These are phyloP conservation scores for Fusarium sp. DNA, from an alignment of 2,329 filamentous ascomycete species.

Conservation along the genomic window DNA sequence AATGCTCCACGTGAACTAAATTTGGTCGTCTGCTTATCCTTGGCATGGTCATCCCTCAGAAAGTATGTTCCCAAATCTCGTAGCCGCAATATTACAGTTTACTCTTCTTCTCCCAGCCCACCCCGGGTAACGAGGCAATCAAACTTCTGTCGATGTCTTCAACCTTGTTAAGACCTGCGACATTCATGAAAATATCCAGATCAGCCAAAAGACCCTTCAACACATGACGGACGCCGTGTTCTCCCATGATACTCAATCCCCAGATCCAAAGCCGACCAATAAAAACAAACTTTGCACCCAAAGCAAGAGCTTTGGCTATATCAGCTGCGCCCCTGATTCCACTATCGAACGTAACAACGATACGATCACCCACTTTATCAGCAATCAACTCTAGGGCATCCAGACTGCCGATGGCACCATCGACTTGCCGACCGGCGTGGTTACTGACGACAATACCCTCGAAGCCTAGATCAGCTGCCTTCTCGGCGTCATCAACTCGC, in stretches of 20 bases:
- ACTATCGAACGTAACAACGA: constrained; percentile 24
- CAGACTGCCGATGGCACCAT: constrained; percentile 12
- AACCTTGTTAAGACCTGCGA: constrained; percentile 4
- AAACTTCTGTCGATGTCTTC: constrained; percentile 10
- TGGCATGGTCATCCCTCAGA: no score
- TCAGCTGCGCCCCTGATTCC: constrained; percentile 27
- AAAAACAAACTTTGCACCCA: constrained; percentile 31
- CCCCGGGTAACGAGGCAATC: neutral
- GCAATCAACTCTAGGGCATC: constrained; percentile 13
- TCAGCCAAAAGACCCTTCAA: constrained; percentile 13
- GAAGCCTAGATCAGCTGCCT: constrained; percentile 15
- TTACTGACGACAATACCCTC: constrained; percentile 14
- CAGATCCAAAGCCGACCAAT: constrained; percentile 23
- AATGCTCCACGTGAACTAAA: no score
- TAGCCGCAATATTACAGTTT: neutral
- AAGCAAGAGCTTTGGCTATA: constrained; percentile 26
- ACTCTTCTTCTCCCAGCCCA: neutral
- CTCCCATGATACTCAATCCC: constrained; percentile 24
- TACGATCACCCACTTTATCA: constrained; percentile 15
- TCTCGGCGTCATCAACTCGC: constrained; percentile 9
- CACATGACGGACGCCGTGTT: constrained; percentile 25
- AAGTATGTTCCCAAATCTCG: no score
- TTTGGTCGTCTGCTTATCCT: no score
- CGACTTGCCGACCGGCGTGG: constrained; percentile 9
- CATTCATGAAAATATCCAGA: constrained; percentile 17